Conservation (phyloP, 306 rosid genomes). For the Cucurbita argyrosperma region DNA sequence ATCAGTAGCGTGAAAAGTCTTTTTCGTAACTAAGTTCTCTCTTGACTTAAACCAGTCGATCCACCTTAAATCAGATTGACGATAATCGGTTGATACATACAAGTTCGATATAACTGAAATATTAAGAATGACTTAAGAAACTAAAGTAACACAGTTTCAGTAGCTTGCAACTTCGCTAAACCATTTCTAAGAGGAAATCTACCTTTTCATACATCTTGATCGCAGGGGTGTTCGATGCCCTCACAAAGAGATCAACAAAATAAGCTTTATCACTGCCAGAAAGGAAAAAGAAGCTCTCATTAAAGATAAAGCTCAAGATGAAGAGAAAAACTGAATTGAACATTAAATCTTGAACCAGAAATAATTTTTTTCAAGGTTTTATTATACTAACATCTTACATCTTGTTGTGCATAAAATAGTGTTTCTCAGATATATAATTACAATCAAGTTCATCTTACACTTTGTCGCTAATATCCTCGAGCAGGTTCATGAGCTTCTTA, state of each 20-base stretch:
- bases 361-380: neutral
- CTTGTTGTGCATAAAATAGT: neutral
- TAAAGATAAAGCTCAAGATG: neutral
- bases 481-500: conserved; percentile 86
- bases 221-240: conserved; percentile 95
- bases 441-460: conserved; percentile 31
- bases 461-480: conserved; percentile 83
- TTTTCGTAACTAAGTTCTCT: neutral
- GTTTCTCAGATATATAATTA: neutral
- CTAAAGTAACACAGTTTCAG: neutral
- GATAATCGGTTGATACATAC: neutral
- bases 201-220: conserved; percentile 99
- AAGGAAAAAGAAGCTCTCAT: neutral
- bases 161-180: neutral
- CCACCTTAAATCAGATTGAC: too few species aligned
- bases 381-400: neutral
- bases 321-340: neutral
- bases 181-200: conserved; percentile 6
- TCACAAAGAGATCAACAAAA: conserved; percentile 91
- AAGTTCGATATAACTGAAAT: neutral
- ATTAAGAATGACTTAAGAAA: neutral
- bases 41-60: neutral
- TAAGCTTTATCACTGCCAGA: conserved; percentile 75
- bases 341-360: neutral
- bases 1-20: neutral